Evolutionary conservation across 140 eudicot species (phyloP).

Genomic region (Senecio squalidus): DNA sequence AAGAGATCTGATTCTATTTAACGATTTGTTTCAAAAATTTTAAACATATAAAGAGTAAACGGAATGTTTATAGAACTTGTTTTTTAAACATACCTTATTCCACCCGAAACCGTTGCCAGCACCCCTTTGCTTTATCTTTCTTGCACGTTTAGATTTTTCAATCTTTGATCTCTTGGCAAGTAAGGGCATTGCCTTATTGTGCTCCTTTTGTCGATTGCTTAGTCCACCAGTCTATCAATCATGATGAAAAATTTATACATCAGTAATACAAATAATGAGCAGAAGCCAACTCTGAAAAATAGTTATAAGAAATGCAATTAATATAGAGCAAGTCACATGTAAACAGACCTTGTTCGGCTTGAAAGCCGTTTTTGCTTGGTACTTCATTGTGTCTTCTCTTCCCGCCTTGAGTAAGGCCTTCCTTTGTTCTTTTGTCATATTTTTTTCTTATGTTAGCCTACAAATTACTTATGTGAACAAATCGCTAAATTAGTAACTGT

Average conservation of each 20-base stretch:
- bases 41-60: too few species aligned
- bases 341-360: constrained; percentile 69
- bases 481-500: background rate
- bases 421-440: constrained; percentile 76
- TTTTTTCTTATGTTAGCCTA: constrained; percentile 64
- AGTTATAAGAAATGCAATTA: background rate
- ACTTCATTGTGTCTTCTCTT: constrained; percentile 71
- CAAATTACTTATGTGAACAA: background rate
- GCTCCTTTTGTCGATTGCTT: constrained; percentile 77
- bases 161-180: constrained; percentile 69
- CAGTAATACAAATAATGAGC: background rate
- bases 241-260: background rate
- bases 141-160: constrained; percentile 36
- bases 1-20: too few species aligned
- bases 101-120: constrained; percentile 82
- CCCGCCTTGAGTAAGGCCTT: constrained; percentile 63
- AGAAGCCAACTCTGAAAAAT: background rate
- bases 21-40: too few species aligned
- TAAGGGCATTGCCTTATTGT: constrained; percentile 73
- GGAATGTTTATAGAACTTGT: too few species aligned
- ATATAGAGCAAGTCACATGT: background rate
- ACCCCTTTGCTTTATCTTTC: constrained; percentile 35
- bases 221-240: constrained; percentile 67
- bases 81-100: constrained; percentile 85
- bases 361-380: constrained; percentile 56